Evolutionary conservation across 2,329 filamentous ascomycete genomes (phyloP).

Genomic region (Stagonosporopsis vannaccii): DNA sequence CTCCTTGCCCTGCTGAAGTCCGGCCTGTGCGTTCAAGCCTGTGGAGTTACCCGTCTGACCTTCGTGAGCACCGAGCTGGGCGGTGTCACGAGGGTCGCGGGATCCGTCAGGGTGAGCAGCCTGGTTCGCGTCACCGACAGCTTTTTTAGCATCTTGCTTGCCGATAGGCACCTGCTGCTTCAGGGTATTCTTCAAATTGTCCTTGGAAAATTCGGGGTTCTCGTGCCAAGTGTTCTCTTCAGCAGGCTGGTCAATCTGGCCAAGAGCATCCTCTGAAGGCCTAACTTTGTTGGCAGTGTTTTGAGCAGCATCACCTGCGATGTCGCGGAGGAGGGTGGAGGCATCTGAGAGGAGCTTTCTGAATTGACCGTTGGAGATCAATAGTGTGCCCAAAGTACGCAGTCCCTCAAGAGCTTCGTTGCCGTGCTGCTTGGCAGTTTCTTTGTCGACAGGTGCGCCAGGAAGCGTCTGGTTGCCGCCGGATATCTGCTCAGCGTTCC

Average conservation of each 20-base stretch:
- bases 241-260: conserved; percentile 81
- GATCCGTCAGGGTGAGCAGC: conserved; percentile 64
- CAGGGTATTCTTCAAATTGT: conserved; percentile 72
- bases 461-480: conserved; percentile 68
- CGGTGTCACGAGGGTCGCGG: conserved; percentile 62
- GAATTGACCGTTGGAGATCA: conserved; percentile 97
- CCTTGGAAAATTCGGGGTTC: conserved; percentile 75
- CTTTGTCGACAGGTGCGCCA: conserved; percentile 74
- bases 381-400: conserved; percentile 83
- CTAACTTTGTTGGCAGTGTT: conserved; percentile 78
- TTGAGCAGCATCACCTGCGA: conserved; percentile 86
- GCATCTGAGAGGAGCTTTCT: conserved; percentile 86
- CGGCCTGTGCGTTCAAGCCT: conserved; percentile 62
- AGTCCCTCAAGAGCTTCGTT: conserved; percentile 84
- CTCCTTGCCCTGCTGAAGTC: conserved; percentile 61
- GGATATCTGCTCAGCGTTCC: conserved; percentile 82
- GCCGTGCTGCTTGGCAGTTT: conserved; percentile 80
- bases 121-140: conserved; percentile 64
- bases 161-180: conserved; percentile 64
- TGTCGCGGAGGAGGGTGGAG: conserved; percentile 81
- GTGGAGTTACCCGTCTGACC: conserved; percentile 56
- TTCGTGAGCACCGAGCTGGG: conserved; percentile 59
- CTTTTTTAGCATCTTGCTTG: conserved; percentile 65
- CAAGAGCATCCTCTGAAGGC: conserved; percentile 77
- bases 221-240: conserved; percentile 96